Evolutionary conservation across 73 alveolate species (phyloP).

Genomic region (Blepharisma japonicum): DNA sequence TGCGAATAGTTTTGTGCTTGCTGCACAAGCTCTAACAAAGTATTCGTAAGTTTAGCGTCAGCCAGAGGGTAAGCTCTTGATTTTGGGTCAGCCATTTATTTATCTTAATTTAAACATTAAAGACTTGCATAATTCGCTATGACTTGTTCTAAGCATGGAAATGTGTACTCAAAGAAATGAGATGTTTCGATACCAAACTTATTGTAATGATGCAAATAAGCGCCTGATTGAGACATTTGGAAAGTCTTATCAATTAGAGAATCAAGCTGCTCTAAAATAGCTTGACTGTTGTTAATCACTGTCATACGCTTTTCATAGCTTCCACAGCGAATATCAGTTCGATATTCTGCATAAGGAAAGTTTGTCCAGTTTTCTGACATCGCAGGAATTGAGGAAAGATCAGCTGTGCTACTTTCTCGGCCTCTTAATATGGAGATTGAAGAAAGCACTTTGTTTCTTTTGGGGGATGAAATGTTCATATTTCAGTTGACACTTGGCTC

Average conservation of each 20-base stretch:
- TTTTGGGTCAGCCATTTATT: constrained; percentile 55
- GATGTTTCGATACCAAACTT: constrained; percentile 15
- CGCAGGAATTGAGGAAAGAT: neutral
- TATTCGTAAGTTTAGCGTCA: constrained; percentile 65
- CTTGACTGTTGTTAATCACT: constrained; percentile 20
- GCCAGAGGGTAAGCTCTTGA: constrained; percentile 88
- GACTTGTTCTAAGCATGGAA: constrained; percentile 19
- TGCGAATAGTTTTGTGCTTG: constrained; percentile 85
- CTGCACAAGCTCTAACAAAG: constrained; percentile 70
- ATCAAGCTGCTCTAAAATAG: constrained; percentile 11
- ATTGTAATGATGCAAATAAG: constrained; percentile 28
- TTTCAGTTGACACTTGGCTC: constrained; percentile 23
- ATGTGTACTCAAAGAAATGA: constrained; percentile 19
- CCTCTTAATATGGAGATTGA: neutral
- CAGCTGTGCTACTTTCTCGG: neutral
- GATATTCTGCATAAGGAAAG: neutral
- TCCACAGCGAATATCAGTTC: neutral
- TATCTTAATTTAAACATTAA: neutral
- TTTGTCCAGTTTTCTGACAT: neutral
- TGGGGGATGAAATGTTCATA: neutral
- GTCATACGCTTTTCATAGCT: constrained; percentile 25
- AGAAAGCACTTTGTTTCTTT: neutral
- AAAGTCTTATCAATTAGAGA: constrained; percentile 9
- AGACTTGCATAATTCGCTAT: constrained; percentile 14
- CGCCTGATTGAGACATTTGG: constrained; percentile 26